Evolutionary conservation across 163 green algal genomes (phyloP).

Genomic region (Chlorella variabilis): DNA sequence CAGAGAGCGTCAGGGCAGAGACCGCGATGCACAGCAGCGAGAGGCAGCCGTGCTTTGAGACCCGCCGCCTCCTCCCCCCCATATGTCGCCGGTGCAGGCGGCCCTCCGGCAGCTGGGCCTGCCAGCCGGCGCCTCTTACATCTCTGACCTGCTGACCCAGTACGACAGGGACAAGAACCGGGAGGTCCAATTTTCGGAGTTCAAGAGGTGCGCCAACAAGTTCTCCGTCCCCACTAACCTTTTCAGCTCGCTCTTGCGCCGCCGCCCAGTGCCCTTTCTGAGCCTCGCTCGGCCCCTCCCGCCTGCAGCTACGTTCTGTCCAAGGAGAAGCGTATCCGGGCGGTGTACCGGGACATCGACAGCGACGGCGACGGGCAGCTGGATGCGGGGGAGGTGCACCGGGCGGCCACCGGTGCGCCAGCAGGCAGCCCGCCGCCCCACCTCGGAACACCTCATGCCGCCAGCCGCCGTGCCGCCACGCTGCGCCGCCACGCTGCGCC

Average conservation of each 20-base stretch:
- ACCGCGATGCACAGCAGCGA: too few relatives aligned
- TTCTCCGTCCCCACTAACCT: background rate
- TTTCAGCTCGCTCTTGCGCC: too few relatives aligned
- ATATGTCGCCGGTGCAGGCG: conserved; percentile 3
- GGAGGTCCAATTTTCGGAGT: conserved; percentile 30
- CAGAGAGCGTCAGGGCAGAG: too few relatives aligned
- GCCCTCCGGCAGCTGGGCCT: conserved; percentile 38
- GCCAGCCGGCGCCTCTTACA: conserved; percentile 27
- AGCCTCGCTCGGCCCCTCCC: too few relatives aligned
- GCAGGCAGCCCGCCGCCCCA: too few relatives aligned
- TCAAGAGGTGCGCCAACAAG: conserved; percentile 4
- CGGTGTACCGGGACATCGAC: conserved; percentile 26
- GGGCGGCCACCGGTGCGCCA: conserved; percentile 13
- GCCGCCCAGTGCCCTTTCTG: background rate
- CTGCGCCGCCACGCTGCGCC: too few relatives aligned
- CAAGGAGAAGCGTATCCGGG: conserved; percentile 18
- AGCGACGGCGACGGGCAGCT: conserved; percentile 19
- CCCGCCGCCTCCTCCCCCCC: too few relatives aligned
- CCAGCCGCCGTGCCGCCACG: too few relatives aligned
- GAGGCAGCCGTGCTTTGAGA: too few relatives aligned
- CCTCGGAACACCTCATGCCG: too few relatives aligned
- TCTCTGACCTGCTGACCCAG: conserved; percentile 26
- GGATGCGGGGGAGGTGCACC: conserved; percentile 20
- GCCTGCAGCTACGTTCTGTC: conserved; percentile 18
- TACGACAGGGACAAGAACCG: conserved; percentile 28